Percentiles rank a stretch among this genome's conserved stretches.
phyloP scores from a whole-genome alignment of 306 rosid species.

The Casuarina equisetifolia region DNA sequence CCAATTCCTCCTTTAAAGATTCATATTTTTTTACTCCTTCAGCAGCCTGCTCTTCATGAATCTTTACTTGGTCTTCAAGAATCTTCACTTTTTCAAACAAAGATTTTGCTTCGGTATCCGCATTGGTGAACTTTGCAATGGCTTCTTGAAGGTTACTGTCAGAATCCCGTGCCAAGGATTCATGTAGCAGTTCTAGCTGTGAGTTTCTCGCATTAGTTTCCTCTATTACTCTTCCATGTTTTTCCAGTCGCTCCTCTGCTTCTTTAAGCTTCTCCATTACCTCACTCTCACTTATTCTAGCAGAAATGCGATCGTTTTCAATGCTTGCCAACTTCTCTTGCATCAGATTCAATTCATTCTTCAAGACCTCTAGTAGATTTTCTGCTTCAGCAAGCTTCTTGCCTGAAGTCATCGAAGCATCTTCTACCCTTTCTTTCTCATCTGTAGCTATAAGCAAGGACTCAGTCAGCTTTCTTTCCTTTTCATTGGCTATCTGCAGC shows the following conservation, averaged over 20 bases:
- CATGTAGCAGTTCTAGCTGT: slow-evolving; percentile 69
- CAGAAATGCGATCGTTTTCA: slow-evolving; percentile 59
- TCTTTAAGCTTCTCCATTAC: slow-evolving; percentile 54
- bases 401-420: slow-evolving; percentile 43
- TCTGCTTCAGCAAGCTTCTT: slow-evolving; percentile 75
- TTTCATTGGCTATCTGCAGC: slow-evolving; percentile 52
- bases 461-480: slow-evolving; percentile 59
- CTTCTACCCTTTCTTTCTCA: slow-evolving; percentile 73
- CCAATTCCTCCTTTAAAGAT: slow-evolving; percentile 53
- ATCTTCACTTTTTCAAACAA: slow-evolving; percentile 58
- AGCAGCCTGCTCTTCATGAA: slow-evolving; percentile 45
- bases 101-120: slow-evolving; percentile 76
- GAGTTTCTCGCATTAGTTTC: slow-evolving; percentile 51
- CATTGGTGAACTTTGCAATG: slow-evolving; percentile 41
- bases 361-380: slow-evolving; percentile 60
- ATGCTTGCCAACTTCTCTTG: slow-evolving; percentile 64
- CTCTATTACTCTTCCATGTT: slow-evolving; percentile 54
- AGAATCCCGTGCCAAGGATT: slow-evolving; percentile 64
- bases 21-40: slow-evolving; percentile 46
- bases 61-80: slow-evolving; percentile 56
- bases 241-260: slow-evolving; percentile 63
- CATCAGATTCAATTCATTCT: slow-evolving; percentile 70
- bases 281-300: slow-evolving; percentile 63
- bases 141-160: slow-evolving; percentile 74
- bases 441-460: slow-evolving; percentile 50